Percentiles rank a stretch among this genome's conserved stretches.
Conservation (phyloP, 2,329 filamentous ascomycete species). For the Diaporthe capsici region DNA sequence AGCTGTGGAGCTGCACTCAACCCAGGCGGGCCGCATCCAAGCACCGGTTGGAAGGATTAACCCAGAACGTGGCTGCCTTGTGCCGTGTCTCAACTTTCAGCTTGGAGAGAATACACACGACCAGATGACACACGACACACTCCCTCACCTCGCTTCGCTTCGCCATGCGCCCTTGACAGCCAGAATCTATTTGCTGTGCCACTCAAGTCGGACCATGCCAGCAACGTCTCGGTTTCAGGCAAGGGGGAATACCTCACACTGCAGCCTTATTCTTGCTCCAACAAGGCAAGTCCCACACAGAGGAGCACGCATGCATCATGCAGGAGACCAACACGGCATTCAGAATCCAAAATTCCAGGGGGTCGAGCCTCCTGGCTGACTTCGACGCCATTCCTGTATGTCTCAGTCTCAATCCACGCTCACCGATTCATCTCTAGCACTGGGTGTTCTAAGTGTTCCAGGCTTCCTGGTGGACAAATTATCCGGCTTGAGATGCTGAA, state of each 20-base stretch:
- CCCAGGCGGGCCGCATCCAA: neutral
- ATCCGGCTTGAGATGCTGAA: neutral
- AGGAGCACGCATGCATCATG: neutral
- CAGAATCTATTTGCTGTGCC: neutral
- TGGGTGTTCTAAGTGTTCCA: neutral
- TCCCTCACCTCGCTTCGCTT: neutral
- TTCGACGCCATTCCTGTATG: neutral
- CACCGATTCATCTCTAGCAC: neutral
- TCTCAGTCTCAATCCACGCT: neutral
- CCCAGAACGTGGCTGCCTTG: constrained; percentile 16
- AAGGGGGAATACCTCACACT: neutral
- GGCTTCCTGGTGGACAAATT: neutral
- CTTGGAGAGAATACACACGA: neutral
- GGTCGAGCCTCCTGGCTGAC: neutral
- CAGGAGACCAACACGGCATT: neutral
- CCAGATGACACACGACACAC: neutral
- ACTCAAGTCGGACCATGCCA: neutral
- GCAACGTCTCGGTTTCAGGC: neutral
- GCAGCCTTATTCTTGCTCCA: neutral
- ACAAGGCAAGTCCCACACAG: neutral
- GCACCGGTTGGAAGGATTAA: neutral
- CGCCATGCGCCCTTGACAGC: neutral
- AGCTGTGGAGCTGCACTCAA: neutral
- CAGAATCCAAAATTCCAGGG: neutral
- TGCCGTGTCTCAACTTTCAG: constrained; percentile 9